phyloP scores from a whole-genome alignment of 1,139 yeast species.

The Kodamaea arcana region DNA sequence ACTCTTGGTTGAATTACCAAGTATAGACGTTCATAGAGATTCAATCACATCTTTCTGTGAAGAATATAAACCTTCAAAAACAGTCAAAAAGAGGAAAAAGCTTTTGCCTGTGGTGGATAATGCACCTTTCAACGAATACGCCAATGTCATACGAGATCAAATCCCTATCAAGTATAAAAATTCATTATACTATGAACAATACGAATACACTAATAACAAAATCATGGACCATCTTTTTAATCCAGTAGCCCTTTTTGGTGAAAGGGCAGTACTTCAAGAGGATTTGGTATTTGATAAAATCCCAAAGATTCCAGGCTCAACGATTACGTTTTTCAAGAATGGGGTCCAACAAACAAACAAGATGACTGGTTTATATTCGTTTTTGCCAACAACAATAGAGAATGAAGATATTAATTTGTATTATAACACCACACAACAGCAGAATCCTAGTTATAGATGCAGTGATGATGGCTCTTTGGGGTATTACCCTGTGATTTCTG shows the following conservation, averaged over 20 bases:
- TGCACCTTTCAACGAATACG: conserved; percentile 17
- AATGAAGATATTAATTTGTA: conserved; percentile 23
- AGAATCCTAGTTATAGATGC: conserved; percentile 44
- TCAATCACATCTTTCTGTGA: conserved; percentile 20
- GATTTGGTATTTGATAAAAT: conserved; percentile 18
- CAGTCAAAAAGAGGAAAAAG: conserved; percentile 16
- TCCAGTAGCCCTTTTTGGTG: conserved; percentile 71
- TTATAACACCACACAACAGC: conserved; percentile 42
- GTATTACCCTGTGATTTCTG: conserved; percentile 86
- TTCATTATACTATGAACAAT: conserved; percentile 77
- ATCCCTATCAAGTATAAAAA: conserved; percentile 82
- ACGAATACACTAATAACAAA: conserved; percentile 75
- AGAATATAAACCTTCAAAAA: conserved; percentile 11
- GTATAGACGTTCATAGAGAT: conserved; percentile 36
- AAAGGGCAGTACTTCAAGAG: conserved; percentile 45
- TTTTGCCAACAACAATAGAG: conserved; percentile 53
- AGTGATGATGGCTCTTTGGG: conserved; percentile 84
- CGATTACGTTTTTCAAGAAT: conserved; percentile 67
- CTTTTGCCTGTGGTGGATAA: conserved; percentile 3
- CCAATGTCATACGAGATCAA: conserved; percentile 66
- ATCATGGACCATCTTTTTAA: conserved; percentile 72
- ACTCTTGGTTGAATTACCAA: conserved; percentile 68
- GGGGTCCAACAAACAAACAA: conserved; percentile 66
- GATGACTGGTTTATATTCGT: conserved; percentile 67
- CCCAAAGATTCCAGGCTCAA: conserved; percentile 53